Conservation (phyloP, 371 early-diverging fungal species). For the Actinomortierella wolfii region DNA sequence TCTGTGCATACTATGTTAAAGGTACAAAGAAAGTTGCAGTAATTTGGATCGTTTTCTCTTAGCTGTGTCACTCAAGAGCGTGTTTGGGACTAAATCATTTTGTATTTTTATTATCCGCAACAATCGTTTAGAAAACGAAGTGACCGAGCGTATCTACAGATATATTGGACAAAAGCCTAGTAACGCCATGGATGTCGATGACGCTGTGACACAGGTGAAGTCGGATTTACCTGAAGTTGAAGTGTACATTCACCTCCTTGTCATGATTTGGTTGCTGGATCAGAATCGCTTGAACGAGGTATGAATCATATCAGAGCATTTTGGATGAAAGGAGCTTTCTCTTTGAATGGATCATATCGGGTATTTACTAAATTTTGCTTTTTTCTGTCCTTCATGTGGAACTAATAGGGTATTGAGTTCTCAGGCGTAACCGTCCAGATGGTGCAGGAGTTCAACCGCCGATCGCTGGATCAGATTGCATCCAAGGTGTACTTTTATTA, state of each 20-base stretch:
- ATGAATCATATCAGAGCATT: constrained; percentile 1
- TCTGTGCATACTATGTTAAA: constrained; percentile 62
- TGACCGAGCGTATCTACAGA: constrained; percentile 48
- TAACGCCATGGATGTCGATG: constrained; percentile 55
- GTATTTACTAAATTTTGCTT: no score
- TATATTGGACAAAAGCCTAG: constrained; percentile 46
- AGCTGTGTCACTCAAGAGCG: constrained; percentile 2
- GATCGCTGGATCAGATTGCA: constrained; percentile 88
- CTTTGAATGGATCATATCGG: no score
- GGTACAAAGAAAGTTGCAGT: constrained; percentile 46
- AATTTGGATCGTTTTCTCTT: background rate
- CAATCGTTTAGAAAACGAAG: constrained; percentile 24
- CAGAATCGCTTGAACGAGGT: constrained; percentile 74
- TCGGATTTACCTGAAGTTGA: constrained; percentile 85
- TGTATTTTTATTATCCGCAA: no score
- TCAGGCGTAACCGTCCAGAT: constrained; percentile 65
- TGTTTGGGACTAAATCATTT: background rate
- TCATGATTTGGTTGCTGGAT: constrained; percentile 84
- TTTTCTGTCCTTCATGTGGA: no score
- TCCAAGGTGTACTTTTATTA: constrained; percentile 93
- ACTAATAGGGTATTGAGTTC: constrained; percentile 67
- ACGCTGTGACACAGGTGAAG: constrained; percentile 38
- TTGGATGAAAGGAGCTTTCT: no score
- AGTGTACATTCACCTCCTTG: constrained; percentile 81
- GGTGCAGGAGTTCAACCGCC: constrained; percentile 75